Evolutionary conservation across 176 grass and related monocot species (phyloP).

Genomic region (Areca catechu): DNA sequence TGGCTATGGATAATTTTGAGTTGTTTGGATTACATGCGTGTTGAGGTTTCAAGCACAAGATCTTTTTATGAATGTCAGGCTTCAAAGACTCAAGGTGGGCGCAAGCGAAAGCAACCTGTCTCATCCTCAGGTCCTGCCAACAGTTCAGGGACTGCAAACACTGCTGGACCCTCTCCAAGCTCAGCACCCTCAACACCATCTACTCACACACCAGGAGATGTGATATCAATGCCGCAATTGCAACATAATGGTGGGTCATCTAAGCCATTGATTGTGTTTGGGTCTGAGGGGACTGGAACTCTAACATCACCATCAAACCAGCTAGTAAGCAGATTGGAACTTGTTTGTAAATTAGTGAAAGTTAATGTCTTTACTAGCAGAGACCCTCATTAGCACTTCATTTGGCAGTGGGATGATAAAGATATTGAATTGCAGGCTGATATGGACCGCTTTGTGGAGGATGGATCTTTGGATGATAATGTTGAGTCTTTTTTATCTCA

Average conservation of each 20-base stretch:
- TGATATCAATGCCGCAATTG: constrained; percentile 69
- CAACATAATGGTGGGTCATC: constrained; percentile 67
- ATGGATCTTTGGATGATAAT: constrained; percentile 93
- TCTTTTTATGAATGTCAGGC: constrained; percentile 18
- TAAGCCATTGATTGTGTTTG: constrained; percentile 74
- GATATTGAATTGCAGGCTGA: constrained; percentile 55
- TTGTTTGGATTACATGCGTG: background rate
- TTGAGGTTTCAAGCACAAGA: constrained; percentile 1
- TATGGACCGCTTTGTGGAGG: constrained; percentile 87
- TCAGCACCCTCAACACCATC: constrained; percentile 95
- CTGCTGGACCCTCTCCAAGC: constrained; percentile 89
- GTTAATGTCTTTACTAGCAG: too few relatives aligned
- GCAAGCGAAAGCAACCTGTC: constrained; percentile 50
- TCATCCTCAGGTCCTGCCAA: constrained; percentile 79
- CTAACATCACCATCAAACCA: constrained; percentile 77
- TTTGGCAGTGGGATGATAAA: background rate
- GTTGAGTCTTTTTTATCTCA: constrained; percentile 99
- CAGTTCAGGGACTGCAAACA: constrained; percentile 92
- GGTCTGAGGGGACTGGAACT: constrained; percentile 66
- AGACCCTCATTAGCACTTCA: background rate
- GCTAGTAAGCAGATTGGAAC: constrained; percentile 36
- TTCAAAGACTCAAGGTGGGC: constrained; percentile 32
- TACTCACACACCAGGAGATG: constrained; percentile 91
- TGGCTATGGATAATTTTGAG: constrained; percentile 10
- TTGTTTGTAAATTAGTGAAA: background rate